Conservation (phyloP, 2,329 filamentous ascomycete genomes). For the Bretziella fagacearum region DNA sequence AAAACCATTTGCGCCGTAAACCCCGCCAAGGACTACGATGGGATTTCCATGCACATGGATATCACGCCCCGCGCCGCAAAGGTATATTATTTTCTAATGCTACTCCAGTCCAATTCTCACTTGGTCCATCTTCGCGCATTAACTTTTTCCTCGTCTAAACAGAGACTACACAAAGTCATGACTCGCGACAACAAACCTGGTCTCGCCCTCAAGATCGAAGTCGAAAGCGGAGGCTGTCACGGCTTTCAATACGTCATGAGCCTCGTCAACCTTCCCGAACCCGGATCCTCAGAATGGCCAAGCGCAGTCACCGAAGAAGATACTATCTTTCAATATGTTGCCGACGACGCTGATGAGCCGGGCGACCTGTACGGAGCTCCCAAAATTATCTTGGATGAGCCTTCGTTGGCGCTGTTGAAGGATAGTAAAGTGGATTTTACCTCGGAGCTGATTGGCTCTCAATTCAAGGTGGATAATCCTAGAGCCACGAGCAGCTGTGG, state of each 20-base stretch:
- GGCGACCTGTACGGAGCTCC: conserved; percentile 27
- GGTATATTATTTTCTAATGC: conserved; percentile 34
- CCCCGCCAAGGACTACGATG: conserved; percentile 63
- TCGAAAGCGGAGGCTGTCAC: conserved; percentile 89
- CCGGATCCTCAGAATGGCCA: conserved; percentile 21
- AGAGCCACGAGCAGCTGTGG: conserved; percentile 85
- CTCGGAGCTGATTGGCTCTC: conserved; percentile 71
- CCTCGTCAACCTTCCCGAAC: conserved; percentile 44
- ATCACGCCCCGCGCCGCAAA: conserved; percentile 72
- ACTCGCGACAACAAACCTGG: conserved; percentile 53
- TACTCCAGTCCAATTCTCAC: neutral
- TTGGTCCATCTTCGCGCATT: neutral
- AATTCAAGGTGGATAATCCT: conserved; percentile 94
- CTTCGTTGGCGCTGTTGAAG: conserved; percentile 73
- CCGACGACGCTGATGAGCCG: conserved; percentile 28
- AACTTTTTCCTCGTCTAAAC: conserved; percentile 1
- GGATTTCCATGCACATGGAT: conserved; percentile 64
- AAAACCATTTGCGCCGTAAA: conserved; percentile 44
- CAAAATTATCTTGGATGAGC: conserved; percentile 78
- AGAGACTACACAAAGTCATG: conserved; percentile 67
- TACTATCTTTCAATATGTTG: conserved; percentile 61
- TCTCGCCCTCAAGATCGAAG: conserved; percentile 75
- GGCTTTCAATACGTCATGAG: conserved; percentile 97
- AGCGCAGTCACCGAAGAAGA: conserved; percentile 52
- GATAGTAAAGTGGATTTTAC: conserved; percentile 95